phyloP scores from a whole-genome alignment of 2,329 filamentous ascomycete species.

The Aspergillus brasiliensis region DNA sequence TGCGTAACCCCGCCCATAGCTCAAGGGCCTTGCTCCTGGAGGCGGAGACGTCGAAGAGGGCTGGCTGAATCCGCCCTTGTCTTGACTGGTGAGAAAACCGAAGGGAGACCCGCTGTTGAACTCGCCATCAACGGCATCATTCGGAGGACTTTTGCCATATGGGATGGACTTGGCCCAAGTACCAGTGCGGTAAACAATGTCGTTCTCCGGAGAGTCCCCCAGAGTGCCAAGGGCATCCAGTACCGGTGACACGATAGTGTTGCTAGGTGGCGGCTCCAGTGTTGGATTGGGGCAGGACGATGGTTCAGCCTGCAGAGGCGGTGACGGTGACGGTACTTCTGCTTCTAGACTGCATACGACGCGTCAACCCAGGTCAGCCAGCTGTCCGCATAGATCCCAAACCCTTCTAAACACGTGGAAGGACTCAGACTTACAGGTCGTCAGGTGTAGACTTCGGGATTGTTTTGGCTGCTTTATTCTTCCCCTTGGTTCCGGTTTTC shows the following conservation, averaged over 20 bases:
- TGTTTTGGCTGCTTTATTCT: conserved; percentile 38
- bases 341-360: conserved; percentile 27
- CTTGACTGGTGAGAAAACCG: conserved; percentile 41
- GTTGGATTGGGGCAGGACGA: conserved; percentile 34
- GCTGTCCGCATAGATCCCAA: too few species aligned
- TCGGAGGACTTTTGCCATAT: conserved; percentile 48
- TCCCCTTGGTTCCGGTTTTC: conserved; percentile 39
- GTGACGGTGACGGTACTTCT: conserved; percentile 11
- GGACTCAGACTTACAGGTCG: conserved; percentile 37
- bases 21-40: conserved; percentile 44
- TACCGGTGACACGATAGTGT: conserved; percentile 39
- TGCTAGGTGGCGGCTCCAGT: conserved; percentile 26
- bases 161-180: conserved; percentile 50
- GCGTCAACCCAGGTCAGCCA: conserved; percentile 6
- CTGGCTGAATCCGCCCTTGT: conserved; percentile 43
- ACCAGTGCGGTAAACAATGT: conserved; percentile 41
- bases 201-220: conserved; percentile 33
- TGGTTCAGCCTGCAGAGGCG: conserved; percentile 31
- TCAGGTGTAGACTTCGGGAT: conserved; percentile 34
- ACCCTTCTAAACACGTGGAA: conserved; percentile 8
- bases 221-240: conserved; percentile 41
- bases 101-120: conserved; percentile 43
- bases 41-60: conserved; percentile 49
- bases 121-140: conserved; percentile 37
- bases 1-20: conserved; percentile 43